Evolutionary conservation across 2,329 filamentous ascomycete genomes (phyloP).

Genomic region (Nigrospora osmanthi): DNA sequence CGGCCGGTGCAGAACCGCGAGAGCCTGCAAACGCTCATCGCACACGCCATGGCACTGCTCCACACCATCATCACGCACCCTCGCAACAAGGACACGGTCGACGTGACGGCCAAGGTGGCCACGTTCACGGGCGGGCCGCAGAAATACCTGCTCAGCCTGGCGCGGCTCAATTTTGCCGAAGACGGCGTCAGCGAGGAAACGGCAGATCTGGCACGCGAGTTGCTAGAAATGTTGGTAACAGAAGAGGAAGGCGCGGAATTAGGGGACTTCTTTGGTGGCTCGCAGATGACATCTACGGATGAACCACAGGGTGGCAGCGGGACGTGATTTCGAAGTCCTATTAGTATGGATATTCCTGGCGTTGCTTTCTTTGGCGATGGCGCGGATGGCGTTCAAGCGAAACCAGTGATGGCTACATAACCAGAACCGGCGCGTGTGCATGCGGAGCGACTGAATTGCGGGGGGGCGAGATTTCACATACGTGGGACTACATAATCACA

Average conservation of each 20-base stretch:
- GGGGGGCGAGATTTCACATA: no score
- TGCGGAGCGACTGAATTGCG: no score
- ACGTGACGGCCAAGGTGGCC: slow-evolving; percentile 65
- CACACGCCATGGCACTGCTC: slow-evolving; percentile 39
- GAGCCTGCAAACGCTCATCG: slow-evolving; percentile 37
- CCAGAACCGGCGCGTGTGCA: no score
- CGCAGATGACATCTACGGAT: no score
- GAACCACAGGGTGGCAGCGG: no score
- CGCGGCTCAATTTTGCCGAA: slow-evolving; percentile 74
- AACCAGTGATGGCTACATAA: no score
- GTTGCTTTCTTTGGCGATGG: no score
- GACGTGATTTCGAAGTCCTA: no score
- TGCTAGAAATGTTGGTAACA: slow-evolving; percentile 74
- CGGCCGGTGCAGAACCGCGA: slow-evolving; percentile 6
- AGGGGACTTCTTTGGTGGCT: slow-evolving; percentile 27
- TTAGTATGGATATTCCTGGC: no score
- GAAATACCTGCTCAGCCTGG: slow-evolving; percentile 74
- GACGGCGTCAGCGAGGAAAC: slow-evolving; percentile 75
- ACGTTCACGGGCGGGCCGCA: slow-evolving; percentile 66
- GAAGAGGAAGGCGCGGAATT: slow-evolving; percentile 54
- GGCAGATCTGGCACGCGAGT: slow-evolving; percentile 69
- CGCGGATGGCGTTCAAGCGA: no score
- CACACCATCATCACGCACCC: slow-evolving; percentile 44
- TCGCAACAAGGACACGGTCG: slow-evolving; percentile 33
- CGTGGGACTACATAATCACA: no score